Evolutionary conservation across 345 rosid genomes (phyloP), one percentile per base, ranked within the genome.

Genomic region (Zanthoxylum bungeanum): DNA sequence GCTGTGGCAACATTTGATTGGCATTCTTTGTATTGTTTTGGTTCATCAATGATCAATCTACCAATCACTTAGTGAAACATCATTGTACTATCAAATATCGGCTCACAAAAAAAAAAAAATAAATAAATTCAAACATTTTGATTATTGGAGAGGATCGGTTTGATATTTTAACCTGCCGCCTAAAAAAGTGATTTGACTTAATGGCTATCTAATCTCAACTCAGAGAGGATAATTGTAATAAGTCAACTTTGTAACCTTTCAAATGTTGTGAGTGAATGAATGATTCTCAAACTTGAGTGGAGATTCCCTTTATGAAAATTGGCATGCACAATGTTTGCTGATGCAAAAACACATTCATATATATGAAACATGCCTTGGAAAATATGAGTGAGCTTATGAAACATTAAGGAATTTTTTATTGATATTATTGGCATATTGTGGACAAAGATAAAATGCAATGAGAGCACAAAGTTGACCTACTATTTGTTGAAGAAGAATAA

Each of bases 141-240:
- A 4, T 14, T 28, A 30, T 6, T 40, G n/a, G n/a, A 21, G 46
- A 33, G 27, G 16, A 46, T 68, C 19, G 25, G 63, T 14, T 0
- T 68, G 16, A 42, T 28, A 70, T 44, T 46, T 70, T 70, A 5
- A 30, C 14, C 46, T 5, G 55, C 42, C 58, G 70, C 16, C 69
- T 66, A 0, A 21, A 22, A 2, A 28, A 21, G 9, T 27, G 40
- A 57, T 28, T 40, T 56, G 64, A 40, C 73, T 42, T 12, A 10
- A 28, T 53, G 7, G 16, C 49, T 69, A 39, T 66, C 59, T 40
- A 42, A 39, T 37, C 22, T 36, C 25, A 52, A 31, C 11, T 25
- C 7, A 17, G n/a, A 22, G 39, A 51, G 47, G 40, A 66, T 17
- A 34, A 0, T 7, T n/a, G 16, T 19, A 24, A 9, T 0, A 33